Conservation (phyloP, 1,284 basidiomycete genomes). For the Ceratobasidium sp. region DNA sequence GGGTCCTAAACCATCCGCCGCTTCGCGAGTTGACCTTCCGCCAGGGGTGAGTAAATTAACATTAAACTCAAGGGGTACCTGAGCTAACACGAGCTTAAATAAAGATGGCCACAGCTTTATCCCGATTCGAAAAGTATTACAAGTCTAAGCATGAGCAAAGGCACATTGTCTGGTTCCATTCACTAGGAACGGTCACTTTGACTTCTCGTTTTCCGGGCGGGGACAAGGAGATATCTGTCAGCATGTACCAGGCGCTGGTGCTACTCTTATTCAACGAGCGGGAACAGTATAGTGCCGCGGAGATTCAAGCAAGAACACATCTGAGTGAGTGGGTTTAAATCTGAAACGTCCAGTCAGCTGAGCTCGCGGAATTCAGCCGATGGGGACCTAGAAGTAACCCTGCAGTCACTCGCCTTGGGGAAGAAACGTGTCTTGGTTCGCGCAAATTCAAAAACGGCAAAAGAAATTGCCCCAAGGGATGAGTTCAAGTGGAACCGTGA, state of each 20-base stretch:
- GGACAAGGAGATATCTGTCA: slow-evolving; percentile 90
- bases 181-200: slow-evolving; percentile 82
- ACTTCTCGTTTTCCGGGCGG: slow-evolving; percentile 77
- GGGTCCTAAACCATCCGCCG: neutral
- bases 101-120: slow-evolving; percentile 79
- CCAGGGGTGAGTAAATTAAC: slow-evolving; percentile 60
- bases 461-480: slow-evolving; percentile 84
- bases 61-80: neutral
- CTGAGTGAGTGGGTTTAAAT: slow-evolving; percentile 17
- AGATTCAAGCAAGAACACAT: slow-evolving; percentile 75
- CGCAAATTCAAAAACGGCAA: slow-evolving; percentile 81
- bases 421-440: slow-evolving; percentile 86
- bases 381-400: slow-evolving; percentile 80
- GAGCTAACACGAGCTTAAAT: slow-evolving; percentile 46
- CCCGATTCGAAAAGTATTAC: slow-evolving; percentile 77
- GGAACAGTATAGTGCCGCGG: slow-evolving; percentile 48
- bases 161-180: slow-evolving; percentile 85
- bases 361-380: slow-evolving; percentile 65
- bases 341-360: neutral
- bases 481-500: slow-evolving; percentile 85
- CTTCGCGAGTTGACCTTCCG: slow-evolving; percentile 63
- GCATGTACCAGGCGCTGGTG: slow-evolving; percentile 89
- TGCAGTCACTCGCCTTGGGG: slow-evolving; percentile 93
- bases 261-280: slow-evolving; percentile 91
- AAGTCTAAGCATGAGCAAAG: slow-evolving; percentile 79